phyloP scores from a whole-genome alignment of 2,329 filamentous ascomycete species.

The Madurella mycetomatis region DNA sequence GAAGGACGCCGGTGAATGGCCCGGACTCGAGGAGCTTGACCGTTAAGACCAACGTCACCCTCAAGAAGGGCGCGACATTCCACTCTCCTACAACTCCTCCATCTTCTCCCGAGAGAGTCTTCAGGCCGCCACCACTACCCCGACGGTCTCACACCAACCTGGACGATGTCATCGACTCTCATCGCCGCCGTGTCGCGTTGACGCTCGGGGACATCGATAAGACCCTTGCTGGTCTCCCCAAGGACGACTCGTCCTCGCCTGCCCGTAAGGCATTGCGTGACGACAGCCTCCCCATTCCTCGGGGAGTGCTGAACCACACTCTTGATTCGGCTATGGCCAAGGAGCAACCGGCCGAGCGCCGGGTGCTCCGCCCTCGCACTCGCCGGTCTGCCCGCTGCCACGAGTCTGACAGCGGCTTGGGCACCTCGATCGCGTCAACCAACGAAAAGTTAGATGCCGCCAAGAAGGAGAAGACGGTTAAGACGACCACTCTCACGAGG shows the following conservation, averaged over 20 bases:
- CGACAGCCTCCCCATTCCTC: slow-evolving; percentile 56
- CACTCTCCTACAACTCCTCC: slow-evolving; percentile 47
- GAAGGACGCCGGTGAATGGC: slow-evolving; percentile 42
- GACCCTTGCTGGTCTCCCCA: slow-evolving; percentile 48
- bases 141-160: slow-evolving; percentile 65
- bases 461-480: slow-evolving; percentile 37
- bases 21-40: slow-evolving; percentile 39
- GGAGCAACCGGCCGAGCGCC: slow-evolving; percentile 41
- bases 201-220: slow-evolving; percentile 63
- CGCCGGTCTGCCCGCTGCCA: slow-evolving; percentile 60
- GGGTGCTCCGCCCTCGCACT: slow-evolving; percentile 49
- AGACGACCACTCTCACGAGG: slow-evolving; percentile 57
- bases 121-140: slow-evolving; percentile 51
- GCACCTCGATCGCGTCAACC: slow-evolving; percentile 69
- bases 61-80: slow-evolving; percentile 69
- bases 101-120: slow-evolving; percentile 36
- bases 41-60: slow-evolving; percentile 53
- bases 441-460: slow-evolving; percentile 47
- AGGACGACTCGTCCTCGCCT: slow-evolving; percentile 33
- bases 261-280: slow-evolving; percentile 43
- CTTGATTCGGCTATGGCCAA: slow-evolving; percentile 47
- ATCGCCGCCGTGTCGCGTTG: slow-evolving; percentile 63
- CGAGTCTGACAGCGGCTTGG: slow-evolving; percentile 82
- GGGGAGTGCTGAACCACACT: slow-evolving; percentile 54
- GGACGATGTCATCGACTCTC: slow-evolving; percentile 67